These are phyloP conservation scores for Berberis vulgaris DNA, from an alignment of 164 flowering plant genomes.

Conservation along the genomic window DNA sequence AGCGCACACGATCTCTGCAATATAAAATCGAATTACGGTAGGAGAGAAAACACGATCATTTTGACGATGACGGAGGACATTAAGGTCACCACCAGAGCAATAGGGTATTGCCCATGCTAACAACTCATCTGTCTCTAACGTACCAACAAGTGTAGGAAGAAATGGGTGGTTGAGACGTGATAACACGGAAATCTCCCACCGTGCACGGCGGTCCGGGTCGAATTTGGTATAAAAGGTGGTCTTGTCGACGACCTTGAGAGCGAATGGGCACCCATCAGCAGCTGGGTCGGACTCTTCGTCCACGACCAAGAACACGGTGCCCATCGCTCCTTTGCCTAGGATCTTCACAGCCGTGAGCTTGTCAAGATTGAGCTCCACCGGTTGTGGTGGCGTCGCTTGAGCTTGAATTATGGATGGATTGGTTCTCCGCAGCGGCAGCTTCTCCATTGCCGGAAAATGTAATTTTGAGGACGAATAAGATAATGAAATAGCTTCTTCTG, in stretches of 20 bases:
- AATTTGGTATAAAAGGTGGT: slow-evolving; percentile 28
- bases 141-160: slow-evolving; percentile 60
- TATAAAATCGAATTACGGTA: slow-evolving; percentile 60
- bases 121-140: slow-evolving; percentile 39
- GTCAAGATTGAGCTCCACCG: slow-evolving; percentile 32
- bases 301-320: slow-evolving; percentile 78
- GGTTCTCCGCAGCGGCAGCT: too few relatives aligned
- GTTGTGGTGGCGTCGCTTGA: background rate
- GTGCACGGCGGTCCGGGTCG: slow-evolving; percentile 82
- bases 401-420: too few relatives aligned
- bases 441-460: too few relatives aligned
- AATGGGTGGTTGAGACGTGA: slow-evolving; percentile 55
- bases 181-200: slow-evolving; percentile 71
- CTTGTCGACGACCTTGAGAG: slow-evolving; percentile 79
- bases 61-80: slow-evolving; percentile 55
- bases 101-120: slow-evolving; percentile 79
- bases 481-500: too few relatives aligned
- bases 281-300: slow-evolving; percentile 28
- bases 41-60: slow-evolving; percentile 12
- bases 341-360: slow-evolving; percentile 46
- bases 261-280: slow-evolving; percentile 38
- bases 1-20: slow-evolving; percentile 67
- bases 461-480: too few relatives aligned
- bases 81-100: slow-evolving; percentile 90
- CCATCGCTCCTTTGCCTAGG: slow-evolving; percentile 89